A percentile compares a stretch with the other conserved stretches of the same genome.
phyloP scores from a whole-genome alignment of 768 basidiomycete genomes.

The Tephrocybe sp. region DNA sequence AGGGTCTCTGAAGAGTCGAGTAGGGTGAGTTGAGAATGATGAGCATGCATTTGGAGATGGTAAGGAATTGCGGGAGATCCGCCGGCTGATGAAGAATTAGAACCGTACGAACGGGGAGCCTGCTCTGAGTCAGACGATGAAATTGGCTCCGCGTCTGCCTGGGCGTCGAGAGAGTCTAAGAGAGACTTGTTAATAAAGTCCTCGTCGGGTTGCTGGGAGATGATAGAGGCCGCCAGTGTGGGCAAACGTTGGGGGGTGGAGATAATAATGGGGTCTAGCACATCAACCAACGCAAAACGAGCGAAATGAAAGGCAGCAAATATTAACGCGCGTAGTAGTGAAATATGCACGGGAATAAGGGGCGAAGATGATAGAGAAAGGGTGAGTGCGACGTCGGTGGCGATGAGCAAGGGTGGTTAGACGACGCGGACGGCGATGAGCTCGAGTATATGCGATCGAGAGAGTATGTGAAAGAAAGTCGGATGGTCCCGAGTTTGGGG shows the following conservation, averaged over 20 bases:
- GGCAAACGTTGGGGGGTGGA: conserved; percentile 25
- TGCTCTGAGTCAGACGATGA: conserved; percentile 51
- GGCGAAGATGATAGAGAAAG: conserved; percentile 9
- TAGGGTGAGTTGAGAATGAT: conserved; percentile 36
- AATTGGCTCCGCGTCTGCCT: conserved; percentile 76
- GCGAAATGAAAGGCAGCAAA: conserved; percentile 15
- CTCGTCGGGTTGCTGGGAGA: conserved; percentile 55
- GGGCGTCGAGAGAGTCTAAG: conserved; percentile 78
- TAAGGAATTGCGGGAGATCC: conserved; percentile 56
- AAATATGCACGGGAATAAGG: conserved; percentile 10
- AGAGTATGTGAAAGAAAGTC: conserved; percentile 49
- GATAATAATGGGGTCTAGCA: conserved; percentile 19
- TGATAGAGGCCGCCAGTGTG: conserved; percentile 52
- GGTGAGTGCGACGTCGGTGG: conserved; percentile 15
- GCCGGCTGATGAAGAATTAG: conserved; percentile 46
- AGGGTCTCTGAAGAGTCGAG: conserved; percentile 49
- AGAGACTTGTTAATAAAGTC: conserved; percentile 85
- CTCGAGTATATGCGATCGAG: conserved; percentile 40
- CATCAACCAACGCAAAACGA: conserved; percentile 28
- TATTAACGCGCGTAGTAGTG: conserved; percentile 23
- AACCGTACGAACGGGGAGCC: conserved; percentile 43
- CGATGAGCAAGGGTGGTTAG: conserved; percentile 17
- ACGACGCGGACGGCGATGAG: conserved; percentile 28
- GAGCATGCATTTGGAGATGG: conserved; percentile 46
- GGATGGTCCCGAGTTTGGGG: conserved; percentile 42